phyloP scores from a whole-genome alignment of 805 yeast genomes.

The Kazachstania kunashirensis region DNA sequence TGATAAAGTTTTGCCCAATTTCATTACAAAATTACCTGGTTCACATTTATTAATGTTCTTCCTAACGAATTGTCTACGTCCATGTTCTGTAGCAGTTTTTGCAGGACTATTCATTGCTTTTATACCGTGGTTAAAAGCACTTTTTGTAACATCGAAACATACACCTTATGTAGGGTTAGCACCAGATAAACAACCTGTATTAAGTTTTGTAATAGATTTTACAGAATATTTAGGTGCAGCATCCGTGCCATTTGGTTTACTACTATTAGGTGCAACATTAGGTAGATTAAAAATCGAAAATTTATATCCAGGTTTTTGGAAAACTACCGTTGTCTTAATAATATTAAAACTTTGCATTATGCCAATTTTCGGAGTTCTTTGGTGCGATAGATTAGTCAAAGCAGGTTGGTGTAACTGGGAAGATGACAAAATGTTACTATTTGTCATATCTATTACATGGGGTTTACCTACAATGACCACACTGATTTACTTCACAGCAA shows the following conservation, averaged over 20 bases:
- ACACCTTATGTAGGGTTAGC: constrained; percentile 50
- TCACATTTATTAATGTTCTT: constrained; percentile 26
- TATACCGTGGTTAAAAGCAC: constrained; percentile 80
- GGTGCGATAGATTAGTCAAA: constrained; percentile 50
- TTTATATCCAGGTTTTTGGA: constrained; percentile 60
- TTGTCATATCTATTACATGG: constrained; percentile 66
- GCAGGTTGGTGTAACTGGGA: constrained; percentile 56
- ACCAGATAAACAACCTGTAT: constrained; percentile 79
- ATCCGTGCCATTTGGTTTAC: constrained; percentile 79
- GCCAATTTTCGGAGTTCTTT: constrained; percentile 71
- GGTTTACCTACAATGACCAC: constrained; percentile 88
- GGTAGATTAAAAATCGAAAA: constrained; percentile 57
- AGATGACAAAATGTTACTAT: constrained; percentile 46
- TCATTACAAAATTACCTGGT: constrained; percentile 19
- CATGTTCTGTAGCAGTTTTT: constrained; percentile 63
- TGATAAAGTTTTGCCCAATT: constrained; percentile 14
- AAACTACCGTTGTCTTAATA: constrained; percentile 52
- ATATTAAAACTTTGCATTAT: constrained; percentile 52
- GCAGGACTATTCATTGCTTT: constrained; percentile 58
- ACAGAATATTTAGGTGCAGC: constrained; percentile 76
- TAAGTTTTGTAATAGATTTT: constrained; percentile 77
- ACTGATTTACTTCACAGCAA: constrained; percentile 77
- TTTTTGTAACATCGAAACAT: constrained; percentile 46
- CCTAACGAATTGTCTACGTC: constrained; percentile 51
- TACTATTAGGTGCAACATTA: constrained; percentile 80